Percentiles rank a stretch among this genome's conserved stretches.
Evolutionary conservation across 139 green algal species (phyloP).

Genomic region (Pycnococcus provasolii): DNA sequence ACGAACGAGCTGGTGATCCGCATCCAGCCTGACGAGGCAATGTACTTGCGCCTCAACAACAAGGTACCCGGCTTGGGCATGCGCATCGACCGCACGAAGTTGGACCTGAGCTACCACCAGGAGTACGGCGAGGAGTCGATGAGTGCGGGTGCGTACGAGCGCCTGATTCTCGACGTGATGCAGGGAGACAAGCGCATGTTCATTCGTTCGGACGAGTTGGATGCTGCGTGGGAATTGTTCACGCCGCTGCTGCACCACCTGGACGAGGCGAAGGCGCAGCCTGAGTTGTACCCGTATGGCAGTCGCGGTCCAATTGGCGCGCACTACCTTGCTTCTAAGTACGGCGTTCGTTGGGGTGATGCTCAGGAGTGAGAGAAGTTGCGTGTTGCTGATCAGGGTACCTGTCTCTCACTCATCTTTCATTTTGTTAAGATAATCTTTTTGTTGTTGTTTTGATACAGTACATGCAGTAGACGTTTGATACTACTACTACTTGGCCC

Average conservation of each 20-base stretch:
- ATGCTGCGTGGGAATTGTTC: conserved; percentile 56
- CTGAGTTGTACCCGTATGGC: conserved; percentile 97
- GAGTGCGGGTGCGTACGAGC: conserved; percentile 87
- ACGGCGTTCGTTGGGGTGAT: conserved; percentile 90
- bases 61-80: conserved; percentile 96
- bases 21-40: conserved; percentile 95
- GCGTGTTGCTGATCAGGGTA: too few species aligned
- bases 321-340: conserved; percentile 95
- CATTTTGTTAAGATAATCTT: too few species aligned
- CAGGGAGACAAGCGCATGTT: conserved; percentile 82
- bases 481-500: too few species aligned
- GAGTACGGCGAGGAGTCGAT: conserved; percentile 34
- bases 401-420: too few species aligned
- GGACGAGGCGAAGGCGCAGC: conserved; percentile 45
- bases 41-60: conserved; percentile 99
- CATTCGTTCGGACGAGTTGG: conserved; percentile 90
- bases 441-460: too few species aligned
- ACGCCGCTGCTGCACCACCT: conserved; percentile 71
- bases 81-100: conserved; percentile 69
- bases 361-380: background rate
- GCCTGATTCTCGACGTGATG: conserved; percentile 94
- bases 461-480: too few species aligned
- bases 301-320: conserved; percentile 83
- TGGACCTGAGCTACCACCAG: conserved; percentile 85
- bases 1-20: conserved; percentile 98